phyloP scores from a whole-genome alignment of 192 early-diverging fungal genomes.

The Allomyces arbusculus region DNA sequence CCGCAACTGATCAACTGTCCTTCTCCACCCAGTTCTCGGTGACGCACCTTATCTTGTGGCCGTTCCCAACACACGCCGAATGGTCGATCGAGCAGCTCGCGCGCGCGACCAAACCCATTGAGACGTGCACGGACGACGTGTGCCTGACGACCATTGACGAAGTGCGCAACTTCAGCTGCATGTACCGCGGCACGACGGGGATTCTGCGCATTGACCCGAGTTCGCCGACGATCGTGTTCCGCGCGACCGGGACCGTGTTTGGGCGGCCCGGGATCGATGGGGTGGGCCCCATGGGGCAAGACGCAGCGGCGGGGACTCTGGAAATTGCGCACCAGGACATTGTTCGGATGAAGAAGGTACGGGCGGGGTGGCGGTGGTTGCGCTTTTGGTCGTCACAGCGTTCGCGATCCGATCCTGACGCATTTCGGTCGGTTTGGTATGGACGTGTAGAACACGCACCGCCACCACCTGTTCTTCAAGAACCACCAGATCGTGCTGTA shows the following conservation, averaged over 20 bases:
- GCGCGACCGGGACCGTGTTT: neutral
- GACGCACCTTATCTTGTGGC: neutral
- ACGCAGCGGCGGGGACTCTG: neutral
- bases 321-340: neutral
- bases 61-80: neutral
- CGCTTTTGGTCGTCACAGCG: no score
- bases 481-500: neutral
- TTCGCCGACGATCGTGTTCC: neutral
- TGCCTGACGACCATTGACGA: neutral
- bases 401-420: no score
- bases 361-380: no score
- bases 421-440: no score
- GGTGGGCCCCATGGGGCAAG: no score
- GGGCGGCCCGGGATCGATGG: no score
- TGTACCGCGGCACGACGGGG: neutral
- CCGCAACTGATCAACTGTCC: no score
- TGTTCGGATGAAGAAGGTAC: neutral
- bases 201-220: neutral
- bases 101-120: no score
- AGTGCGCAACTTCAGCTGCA: neutral
- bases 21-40: no score
- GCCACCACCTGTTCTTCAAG: neutral
- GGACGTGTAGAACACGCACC: neutral
- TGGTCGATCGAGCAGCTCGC: neutral
- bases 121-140: neutral